These are phyloP conservation scores for Amanita polypyramis DNA, from an alignment of 768 basidiomycete genomes.

Conservation along the genomic window DNA sequence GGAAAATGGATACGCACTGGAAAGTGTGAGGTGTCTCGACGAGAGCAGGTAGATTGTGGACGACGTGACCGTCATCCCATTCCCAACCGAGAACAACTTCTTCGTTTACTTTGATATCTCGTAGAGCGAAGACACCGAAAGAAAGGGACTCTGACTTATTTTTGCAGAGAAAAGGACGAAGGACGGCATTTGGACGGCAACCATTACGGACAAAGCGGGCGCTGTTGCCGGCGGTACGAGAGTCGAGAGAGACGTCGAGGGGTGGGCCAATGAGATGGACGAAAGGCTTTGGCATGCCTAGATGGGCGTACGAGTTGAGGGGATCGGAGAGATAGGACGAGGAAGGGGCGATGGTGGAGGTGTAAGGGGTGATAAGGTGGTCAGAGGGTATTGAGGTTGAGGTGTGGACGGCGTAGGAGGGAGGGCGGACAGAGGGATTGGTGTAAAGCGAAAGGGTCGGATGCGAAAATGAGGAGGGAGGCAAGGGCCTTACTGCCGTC, in stretches of 20 bases:
- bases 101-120: conserved; percentile 66
- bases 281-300: conserved; percentile 76
- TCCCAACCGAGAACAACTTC: conserved; percentile 92
- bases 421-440: conserved; percentile 38
- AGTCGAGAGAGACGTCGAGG: conserved; percentile 70
- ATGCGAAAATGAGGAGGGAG: conserved; percentile 20
- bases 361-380: conserved; percentile 52
- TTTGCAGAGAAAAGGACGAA: conserved; percentile 40
- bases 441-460: conserved; percentile 25
- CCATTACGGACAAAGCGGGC: conserved; percentile 54
- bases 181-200: conserved; percentile 56
- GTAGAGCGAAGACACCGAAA: conserved; percentile 75
- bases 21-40: conserved; percentile 47
- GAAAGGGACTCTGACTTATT: conserved; percentile 28
- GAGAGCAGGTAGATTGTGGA: conserved; percentile 68
- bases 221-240: conserved; percentile 57
- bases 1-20: conserved; percentile 33
- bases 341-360: conserved; percentile 54
- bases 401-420: conserved; percentile 57
- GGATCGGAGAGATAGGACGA: conserved; percentile 67
- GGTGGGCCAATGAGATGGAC: conserved; percentile 76
- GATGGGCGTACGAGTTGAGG: conserved; percentile 76
- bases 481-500: conserved; percentile 15
- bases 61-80: conserved; percentile 88
- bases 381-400: conserved; percentile 42